These are phyloP conservation scores for Globisporangium cystogenes DNA, from an alignment of 352 stramenopile genomes.

Conservation along the genomic window DNA sequence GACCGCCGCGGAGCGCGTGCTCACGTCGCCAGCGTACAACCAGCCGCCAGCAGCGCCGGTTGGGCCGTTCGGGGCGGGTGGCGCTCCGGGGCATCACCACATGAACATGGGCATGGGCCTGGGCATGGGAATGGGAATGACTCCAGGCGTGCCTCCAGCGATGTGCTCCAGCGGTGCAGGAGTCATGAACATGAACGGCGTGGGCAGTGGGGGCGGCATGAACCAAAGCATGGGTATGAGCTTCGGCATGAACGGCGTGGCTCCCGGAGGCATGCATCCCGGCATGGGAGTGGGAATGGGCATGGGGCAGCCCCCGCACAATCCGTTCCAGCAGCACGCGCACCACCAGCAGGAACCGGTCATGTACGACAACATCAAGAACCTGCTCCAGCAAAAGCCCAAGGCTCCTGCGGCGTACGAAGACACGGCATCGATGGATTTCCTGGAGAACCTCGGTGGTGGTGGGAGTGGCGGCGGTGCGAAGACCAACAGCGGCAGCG, in stretches of 20 bases:
- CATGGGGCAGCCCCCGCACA: constrained; percentile 18
- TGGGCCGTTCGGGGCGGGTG: constrained; percentile 16
- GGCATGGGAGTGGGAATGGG: constrained; percentile 6
- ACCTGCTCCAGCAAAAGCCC: constrained; percentile 70
- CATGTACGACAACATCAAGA: constrained; percentile 86
- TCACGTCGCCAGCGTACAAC: constrained; percentile 13
- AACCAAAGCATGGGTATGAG: no score
- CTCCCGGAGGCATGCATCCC: constrained; percentile 1
- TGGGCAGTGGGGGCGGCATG: constrained; percentile 15
- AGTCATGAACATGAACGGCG: constrained; percentile 3
- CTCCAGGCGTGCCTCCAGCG: neutral
- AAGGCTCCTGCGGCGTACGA: constrained; percentile 27
- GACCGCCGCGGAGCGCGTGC: constrained; percentile 32
- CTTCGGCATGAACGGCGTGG: constrained; percentile 13
- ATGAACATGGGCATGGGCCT: constrained; percentile 6
- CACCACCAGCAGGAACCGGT: constrained; percentile 32
- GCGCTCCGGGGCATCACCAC: constrained; percentile 7
- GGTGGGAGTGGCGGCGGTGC: constrained; percentile 7
- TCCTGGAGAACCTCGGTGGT: constrained; percentile 52
- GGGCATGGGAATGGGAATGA: neutral
- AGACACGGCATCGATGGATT: constrained; percentile 56
- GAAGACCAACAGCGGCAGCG: constrained; percentile 22
- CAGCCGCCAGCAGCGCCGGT: constrained; percentile 21
- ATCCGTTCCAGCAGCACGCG: constrained; percentile 15
- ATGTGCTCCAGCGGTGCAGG: constrained; percentile 12